Percentiles rank a stretch among this genome's conserved stretches.
phyloP scores from a whole-genome alignment of 768 basidiomycete species.

The Panus rudis region DNA sequence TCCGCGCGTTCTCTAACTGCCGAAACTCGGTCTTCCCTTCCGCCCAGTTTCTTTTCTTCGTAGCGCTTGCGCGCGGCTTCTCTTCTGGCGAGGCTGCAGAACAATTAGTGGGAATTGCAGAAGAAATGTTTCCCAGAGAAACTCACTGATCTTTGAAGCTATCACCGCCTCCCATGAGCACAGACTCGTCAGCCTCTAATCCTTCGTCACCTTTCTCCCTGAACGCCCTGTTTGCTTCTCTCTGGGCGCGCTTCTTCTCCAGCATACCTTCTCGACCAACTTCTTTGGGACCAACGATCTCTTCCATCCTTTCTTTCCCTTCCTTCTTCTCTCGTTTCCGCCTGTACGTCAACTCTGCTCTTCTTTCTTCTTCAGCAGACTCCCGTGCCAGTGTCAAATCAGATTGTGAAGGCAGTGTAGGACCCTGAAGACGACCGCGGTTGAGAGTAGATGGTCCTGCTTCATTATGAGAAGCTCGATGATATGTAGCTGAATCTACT shows the following conservation, averaged over 20 bases:
- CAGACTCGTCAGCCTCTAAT: slow-evolving; percentile 70
- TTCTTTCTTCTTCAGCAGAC: slow-evolving; percentile 40
- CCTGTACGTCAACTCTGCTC: slow-evolving; percentile 46
- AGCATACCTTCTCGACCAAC: slow-evolving; percentile 79
- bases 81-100: slow-evolving; percentile 57
- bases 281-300: slow-evolving; percentile 71
- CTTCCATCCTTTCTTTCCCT: slow-evolving; percentile 65
- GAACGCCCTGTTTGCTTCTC: slow-evolving; percentile 66
- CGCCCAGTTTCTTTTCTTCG: slow-evolving; percentile 39
- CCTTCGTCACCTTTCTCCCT: slow-evolving; percentile 70
- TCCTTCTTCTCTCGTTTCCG: slow-evolving; percentile 65
- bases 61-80: slow-evolving; percentile 65
- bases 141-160: slow-evolving; percentile 71
- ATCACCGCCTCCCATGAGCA: slow-evolving; percentile 61
- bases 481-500: slow-evolving; percentile 43
- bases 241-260: slow-evolving; percentile 74
- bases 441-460: slow-evolving; percentile 9
- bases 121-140: background rate
- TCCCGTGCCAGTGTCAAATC: slow-evolving; percentile 71
- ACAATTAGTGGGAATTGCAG: background rate
- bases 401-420: slow-evolving; percentile 59
- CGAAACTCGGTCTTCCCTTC: slow-evolving; percentile 43
- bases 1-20: slow-evolving; percentile 53
- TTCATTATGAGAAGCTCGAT: slow-evolving; percentile 11
- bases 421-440: slow-evolving; percentile 49